Conservation (phyloP, 1,284 basidiomycete genomes). For the Marasmius tenuissimus region DNA sequence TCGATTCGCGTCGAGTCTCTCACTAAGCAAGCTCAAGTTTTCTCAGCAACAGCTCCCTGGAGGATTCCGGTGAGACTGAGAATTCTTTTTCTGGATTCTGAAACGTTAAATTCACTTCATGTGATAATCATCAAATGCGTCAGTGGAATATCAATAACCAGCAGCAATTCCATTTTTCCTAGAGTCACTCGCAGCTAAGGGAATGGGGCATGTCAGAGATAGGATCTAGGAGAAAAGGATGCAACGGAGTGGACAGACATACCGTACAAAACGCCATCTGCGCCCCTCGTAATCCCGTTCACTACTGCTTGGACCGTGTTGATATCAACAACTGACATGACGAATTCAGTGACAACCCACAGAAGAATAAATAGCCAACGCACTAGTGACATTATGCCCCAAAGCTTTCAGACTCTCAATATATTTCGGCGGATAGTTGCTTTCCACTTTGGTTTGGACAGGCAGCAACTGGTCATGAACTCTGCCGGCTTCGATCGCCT, state of each 20-base stretch:
- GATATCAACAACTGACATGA: constrained; percentile 41
- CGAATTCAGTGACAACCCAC: constrained; percentile 1
- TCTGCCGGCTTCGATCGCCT: constrained; percentile 84
- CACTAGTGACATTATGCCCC: constrained; percentile 77
- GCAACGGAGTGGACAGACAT: too few species aligned
- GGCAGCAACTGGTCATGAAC: constrained; percentile 93
- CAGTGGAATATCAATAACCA: constrained; percentile 58
- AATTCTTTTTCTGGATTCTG: neutral
- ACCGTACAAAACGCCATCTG: constrained; percentile 59
- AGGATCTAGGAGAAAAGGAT: neutral
- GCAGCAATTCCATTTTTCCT: constrained; percentile 83
- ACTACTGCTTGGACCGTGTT: constrained; percentile 76
- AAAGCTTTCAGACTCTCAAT: constrained; percentile 55
- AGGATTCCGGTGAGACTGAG: neutral
- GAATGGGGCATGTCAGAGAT: neutral
- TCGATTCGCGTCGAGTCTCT: too few species aligned
- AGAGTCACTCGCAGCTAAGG: constrained; percentile 76
- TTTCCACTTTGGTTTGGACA: constrained; percentile 60
- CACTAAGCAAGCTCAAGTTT: neutral
- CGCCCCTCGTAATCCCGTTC: constrained; percentile 1
- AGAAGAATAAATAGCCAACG: constrained; percentile 18
- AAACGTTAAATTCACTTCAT: neutral
- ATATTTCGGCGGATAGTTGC: constrained; percentile 52
- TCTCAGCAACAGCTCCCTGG: neutral
- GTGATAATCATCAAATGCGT: neutral